Base-by-base conservation (phyloP, 2,329 filamentous ascomycete species). In the Botrytis medusae region DNA sequence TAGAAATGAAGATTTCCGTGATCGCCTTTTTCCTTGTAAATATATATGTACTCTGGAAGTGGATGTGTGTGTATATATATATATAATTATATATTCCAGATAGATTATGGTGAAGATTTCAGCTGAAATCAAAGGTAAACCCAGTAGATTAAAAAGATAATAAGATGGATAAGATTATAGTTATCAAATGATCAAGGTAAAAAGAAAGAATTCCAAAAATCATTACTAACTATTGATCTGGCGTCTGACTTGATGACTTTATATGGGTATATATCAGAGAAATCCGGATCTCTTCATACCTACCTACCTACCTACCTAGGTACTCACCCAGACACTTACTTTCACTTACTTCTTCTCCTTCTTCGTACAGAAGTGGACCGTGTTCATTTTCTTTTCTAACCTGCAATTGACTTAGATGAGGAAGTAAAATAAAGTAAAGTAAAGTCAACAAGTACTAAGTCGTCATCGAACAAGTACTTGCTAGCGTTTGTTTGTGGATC, bases 191-290 rank as follows among this genome's bases (percentile, higher is more conserved):
- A 40, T 46, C 40, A 65, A 44, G 22, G 63, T n/a, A 22, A 25
- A 16, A 42, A 54, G 34, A 67, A 32, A 40, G 25, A 54, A 29
- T 14, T 34, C n/a, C 25, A 22, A 20, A 20, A 14, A 20, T 34
- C 40, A 64, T 29, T 18, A 20, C 46, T 29, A 29, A 34, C 34
- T 37, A 54, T 51, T 10, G 1, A 42, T 62, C 60, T 62, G 34
- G 42, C 44, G 46, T 51, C 63, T 67, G 46, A 37, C 63, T 51
- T 12, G 44, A 67, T 37, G 20, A 51, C 32, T 67, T 67, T 67
- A 67, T 67, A 67, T 51, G 9, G 1, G 8, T 37, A 63, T n/a
- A 34, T 8, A 18, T 8, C 51, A 61, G 37, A 63, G 37, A n/a
- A n/a, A 63, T 63, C 25, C 18, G n/a, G 51, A 57, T 29, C n/a